Evolutionary conservation across 2,329 filamentous ascomycete genomes (phyloP), one percentile per base, ranked within the genome.

Genomic region (Microsporum audouinii): DNA sequence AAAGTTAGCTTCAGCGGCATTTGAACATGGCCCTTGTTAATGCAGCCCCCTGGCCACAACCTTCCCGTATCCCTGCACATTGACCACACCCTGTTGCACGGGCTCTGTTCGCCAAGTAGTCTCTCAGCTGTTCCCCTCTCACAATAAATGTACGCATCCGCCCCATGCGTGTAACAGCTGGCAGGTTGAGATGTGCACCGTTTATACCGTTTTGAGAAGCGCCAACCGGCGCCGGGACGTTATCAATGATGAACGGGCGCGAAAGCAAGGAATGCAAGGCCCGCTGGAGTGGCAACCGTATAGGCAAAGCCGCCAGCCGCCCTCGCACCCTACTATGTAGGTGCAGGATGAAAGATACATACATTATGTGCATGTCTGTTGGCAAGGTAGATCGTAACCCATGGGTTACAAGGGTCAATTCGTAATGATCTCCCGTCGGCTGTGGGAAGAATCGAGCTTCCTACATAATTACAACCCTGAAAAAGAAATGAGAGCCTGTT

Each of bases 401-500:
- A 55, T 10, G 31, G 51, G 31, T 36, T 55, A 36, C 51, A 55
- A 36, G 51, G 51, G 51, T 36, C 33, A 12, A 55, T 55, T 55
- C 51, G 51, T 55, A 55, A 55, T 55, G 51, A 55, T 55, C 51
- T 55, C 27, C 51, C 31, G 17, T 55, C 51, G 31, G 51, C 17
- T 55, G 51, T 17, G 51, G 8, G 10, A 8, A 55, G 51, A 17
- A 23, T 36, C 29, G 51, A 55, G 51, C 51, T 55, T 55, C 12
- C 5, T 55, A 36, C 51, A 36, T 55, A 4, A 36, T 36, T 41
- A 36, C 55, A 57, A 57, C 55, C 55, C 55, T 10, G 41, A 59
- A 59, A 59, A 59, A 59, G 57, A 36, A 59, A 59, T n/a, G 41
- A 49, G 17, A 17, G 57, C n/a, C 55, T 43, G 57, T 59, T 59